A percentile compares a stretch with the other conserved stretches of the same genome.
Conservation (phyloP, 1,284 basidiomycete species). For the Quambalaria eucalypti region DNA sequence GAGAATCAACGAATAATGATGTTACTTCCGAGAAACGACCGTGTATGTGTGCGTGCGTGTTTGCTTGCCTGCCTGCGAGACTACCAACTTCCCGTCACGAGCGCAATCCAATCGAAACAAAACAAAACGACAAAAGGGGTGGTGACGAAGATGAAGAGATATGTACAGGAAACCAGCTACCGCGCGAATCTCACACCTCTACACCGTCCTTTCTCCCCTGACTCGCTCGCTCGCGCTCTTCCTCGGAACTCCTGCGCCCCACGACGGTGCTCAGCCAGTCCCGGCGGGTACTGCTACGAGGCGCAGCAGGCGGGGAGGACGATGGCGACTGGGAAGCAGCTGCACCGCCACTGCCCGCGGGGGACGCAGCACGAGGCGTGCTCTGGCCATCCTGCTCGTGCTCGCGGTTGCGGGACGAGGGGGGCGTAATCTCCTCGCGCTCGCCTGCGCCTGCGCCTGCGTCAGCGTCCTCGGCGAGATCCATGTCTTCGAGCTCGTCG, state of each 20-base stretch:
- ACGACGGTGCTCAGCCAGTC: neutral
- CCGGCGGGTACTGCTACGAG: neutral
- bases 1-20: too few species aligned
- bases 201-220: too few species aligned
- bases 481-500: neutral
- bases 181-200: too few species aligned
- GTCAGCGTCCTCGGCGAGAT: neutral
- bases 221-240: too few species aligned
- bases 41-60: too few species aligned
- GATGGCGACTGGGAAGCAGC: neutral
- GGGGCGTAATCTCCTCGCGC: neutral
- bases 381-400: neutral
- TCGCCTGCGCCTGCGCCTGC: neutral
- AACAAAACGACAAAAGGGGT: too few species aligned
- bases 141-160: too few species aligned
- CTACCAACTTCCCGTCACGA: too few species aligned
- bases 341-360: neutral
- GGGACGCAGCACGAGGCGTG: neutral
- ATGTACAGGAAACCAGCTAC: too few species aligned
- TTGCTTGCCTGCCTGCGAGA: too few species aligned
- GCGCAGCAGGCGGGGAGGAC: neutral
- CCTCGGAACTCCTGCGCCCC: neutral
- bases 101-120: too few species aligned
- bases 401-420: neutral
- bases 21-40: too few species aligned